Evolutionary conservation across 2,329 filamentous ascomycete genomes (phyloP).

Genomic region (Diaporthe destruens): DNA sequence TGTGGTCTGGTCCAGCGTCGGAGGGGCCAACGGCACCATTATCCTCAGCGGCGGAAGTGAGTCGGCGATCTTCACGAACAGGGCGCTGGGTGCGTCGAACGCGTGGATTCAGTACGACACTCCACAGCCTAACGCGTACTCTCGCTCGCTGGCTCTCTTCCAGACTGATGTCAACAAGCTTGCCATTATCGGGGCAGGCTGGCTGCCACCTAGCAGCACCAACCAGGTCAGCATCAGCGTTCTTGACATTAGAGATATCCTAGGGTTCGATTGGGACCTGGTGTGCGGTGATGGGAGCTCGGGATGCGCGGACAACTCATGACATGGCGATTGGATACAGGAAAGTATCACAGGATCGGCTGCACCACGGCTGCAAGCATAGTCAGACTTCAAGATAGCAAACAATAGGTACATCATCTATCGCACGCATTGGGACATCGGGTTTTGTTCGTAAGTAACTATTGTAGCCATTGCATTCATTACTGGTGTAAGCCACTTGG

Average conservation of each 20-base stretch:
- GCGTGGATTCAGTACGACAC: slow-evolving; percentile 54
- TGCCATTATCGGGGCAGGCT: slow-evolving; percentile 60
- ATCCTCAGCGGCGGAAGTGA: slow-evolving; percentile 56
- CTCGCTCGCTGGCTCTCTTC: slow-evolving; percentile 53
- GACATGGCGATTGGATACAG: too few relatives aligned
- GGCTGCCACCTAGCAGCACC: slow-evolving; percentile 60
- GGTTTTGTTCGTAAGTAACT: neutral
- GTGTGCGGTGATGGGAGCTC: neutral
- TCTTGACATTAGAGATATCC: neutral
- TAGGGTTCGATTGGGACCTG: slow-evolving; percentile 19
- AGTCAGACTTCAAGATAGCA: neutral
- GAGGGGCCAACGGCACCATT: slow-evolving; percentile 59
- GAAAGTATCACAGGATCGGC: neutral
- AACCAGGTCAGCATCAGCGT: slow-evolving; percentile 53
- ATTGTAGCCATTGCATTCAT: neutral
- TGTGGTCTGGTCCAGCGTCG: slow-evolving; percentile 58
- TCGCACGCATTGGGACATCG: neutral
- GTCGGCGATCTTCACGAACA: slow-evolving; percentile 58
- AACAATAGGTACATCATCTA: neutral
- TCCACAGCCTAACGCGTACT: slow-evolving; percentile 54
- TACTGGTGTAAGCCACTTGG: neutral
- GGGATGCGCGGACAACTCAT: neutral
- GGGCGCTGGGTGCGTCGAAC: slow-evolving; percentile 52
- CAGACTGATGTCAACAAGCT: slow-evolving; percentile 51
- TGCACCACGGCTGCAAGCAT: neutral